Evolutionary conservation across 345 rosid species (phyloP).

Genomic region (Brassica nigra): DNA sequence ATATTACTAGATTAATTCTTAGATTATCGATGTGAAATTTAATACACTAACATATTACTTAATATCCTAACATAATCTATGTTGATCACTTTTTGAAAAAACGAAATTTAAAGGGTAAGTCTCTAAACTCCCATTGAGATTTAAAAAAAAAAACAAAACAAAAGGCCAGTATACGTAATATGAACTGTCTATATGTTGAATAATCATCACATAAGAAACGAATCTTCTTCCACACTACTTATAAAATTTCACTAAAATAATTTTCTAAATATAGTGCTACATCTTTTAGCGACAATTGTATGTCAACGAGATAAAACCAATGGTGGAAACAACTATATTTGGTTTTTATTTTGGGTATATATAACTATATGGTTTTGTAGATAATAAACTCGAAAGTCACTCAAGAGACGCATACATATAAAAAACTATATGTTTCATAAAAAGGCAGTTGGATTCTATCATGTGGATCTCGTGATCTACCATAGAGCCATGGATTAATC

Average conservation of each 20-base stretch:
- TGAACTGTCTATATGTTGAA: neutral
- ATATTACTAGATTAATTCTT: too few species aligned
- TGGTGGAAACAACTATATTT: constrained; percentile 38
- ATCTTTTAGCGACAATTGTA: constrained; percentile 35
- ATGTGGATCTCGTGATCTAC: constrained; percentile 47
- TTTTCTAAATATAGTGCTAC: constrained; percentile 36
- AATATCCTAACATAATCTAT: neutral
- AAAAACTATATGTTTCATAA: constrained; percentile 6
- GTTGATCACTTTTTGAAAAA: neutral
- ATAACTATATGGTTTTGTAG: neutral
- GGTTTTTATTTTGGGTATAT: constrained; percentile 7
- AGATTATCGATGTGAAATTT: too few species aligned
- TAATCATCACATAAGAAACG: constrained; percentile 25
- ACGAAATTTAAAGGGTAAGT: neutral
- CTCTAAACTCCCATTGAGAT: neutral
- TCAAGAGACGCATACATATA: neutral
- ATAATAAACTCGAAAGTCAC: neutral
- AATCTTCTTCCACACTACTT: constrained; percentile 17
- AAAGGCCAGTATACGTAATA: neutral
- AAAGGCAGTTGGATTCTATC: constrained; percentile 40
- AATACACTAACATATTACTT: too few species aligned
- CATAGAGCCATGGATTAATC: constrained; percentile 37
- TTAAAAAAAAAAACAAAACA: neutral
- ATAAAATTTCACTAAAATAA: neutral
- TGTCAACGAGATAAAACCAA: constrained; percentile 36